Evolutionary conservation across 768 basidiomycete genomes (phyloP), one percentile per base, ranked within the genome.

Genomic region (Termitomyces bulborhizus): DNA sequence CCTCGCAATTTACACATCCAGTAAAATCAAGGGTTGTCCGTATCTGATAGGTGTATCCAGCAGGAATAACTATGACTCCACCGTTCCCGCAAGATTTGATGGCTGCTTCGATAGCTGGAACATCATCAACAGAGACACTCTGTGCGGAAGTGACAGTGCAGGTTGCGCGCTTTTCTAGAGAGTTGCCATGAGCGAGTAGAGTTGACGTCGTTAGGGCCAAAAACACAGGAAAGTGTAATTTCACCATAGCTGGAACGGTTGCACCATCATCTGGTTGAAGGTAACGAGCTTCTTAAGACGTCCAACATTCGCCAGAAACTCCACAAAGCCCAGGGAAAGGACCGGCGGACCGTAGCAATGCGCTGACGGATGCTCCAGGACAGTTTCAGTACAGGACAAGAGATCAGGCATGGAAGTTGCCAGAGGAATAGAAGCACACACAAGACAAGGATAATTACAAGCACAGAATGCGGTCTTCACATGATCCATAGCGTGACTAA

Each of bases 71-170:
- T 24, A 69, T 69, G 34, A 66, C 64, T 6, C 69, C 68, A 9
- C 66, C 67, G 32, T 66, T 66, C 1, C 69, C 69, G 41, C 68
- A 70, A 32, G 66, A 62, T 50, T 67, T 58, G 46, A 70, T 62
- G 29, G 68, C 68, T 7, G 63, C 63, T 45, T 62, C 54, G 18
- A 69, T 69, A 49, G 69, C 65, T 26, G 66, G 68, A 12, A 69
- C 67, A 47, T 70, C 69, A 44, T 70, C 69, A 9, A 53, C 55
- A 9, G 61, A 62, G 8, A 66, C 57, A 44, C 62, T 55, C 3
- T 59, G 60, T 1, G 65, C 66, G 12, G 65, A 67, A 3, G 60
- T 53, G 1, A 65, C 65, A 0, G 67, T 68, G 31, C 69, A 70
- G 0, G 65, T 64, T 4, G 68, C 66, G 18, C 69, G 66, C 31